Evolutionary conservation across 1,284 basidiomycete genomes (phyloP), one percentile per base, ranked within the genome.

Genomic region (Wolfiporia cocos): DNA sequence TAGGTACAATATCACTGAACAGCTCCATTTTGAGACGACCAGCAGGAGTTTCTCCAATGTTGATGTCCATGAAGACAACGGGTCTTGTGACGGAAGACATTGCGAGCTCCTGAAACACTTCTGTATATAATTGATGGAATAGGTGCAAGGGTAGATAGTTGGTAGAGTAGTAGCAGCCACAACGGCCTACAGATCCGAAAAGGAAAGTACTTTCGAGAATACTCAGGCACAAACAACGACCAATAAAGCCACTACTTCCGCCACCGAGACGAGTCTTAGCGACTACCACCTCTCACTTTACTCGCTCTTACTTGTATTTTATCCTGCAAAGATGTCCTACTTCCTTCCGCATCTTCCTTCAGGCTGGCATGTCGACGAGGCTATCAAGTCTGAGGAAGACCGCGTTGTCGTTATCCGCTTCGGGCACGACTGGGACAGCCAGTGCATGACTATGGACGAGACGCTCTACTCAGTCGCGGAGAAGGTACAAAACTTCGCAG

Each of bases 391-490:
- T 0, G 95, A 99, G 65, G 95, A 99, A 65, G 93, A 97, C 58
- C 80, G 95, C 39, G 81, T 97, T 28, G 95, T 99, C 29, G 87
- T 93, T 46, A 83, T 98, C 46, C 86, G 95, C 10, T 99, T 98
- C 63, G 95, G 95, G 0, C 89, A 95, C 62, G 94, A 97, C 66
- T 89, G 86, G 81, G 92, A 99, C 62, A 71, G 79, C 1, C 86
- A 95, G 50, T 99, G 95, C 69, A 98, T 98, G 96, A 86, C 84
- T 26, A 97, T 98, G 93, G 96, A 99, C 70, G 95, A 99, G 67
- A 97, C 93, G 3, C 78, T 99, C 15, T 92, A 93, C 63, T 74
- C 79, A 10, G 86, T 97, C 39, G 85, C 89, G 1, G 95, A 97
- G 66, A 94, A 92, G 65, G 92, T 99, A 3, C 92, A 96, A 69